Base-by-base conservation (phyloP, 2,329 filamentous ascomycete species). In the Gaeumannomyces sp. region DNA sequence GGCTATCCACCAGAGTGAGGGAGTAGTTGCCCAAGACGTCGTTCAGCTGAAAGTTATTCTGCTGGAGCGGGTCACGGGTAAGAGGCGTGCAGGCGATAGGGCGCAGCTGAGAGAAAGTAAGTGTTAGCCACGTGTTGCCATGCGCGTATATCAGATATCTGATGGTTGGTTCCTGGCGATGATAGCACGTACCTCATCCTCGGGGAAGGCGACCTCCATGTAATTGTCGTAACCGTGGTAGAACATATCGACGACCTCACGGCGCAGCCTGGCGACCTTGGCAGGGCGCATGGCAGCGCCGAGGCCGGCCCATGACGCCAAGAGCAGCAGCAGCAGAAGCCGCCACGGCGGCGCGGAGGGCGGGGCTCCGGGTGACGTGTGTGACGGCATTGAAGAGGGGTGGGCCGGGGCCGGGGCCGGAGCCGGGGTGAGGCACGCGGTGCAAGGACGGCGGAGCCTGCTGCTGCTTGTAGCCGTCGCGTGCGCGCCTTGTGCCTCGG, bases 11-110 rank as follows among this genome's bases (percentile, higher is more conserved):
- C 61, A 98, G 82, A 1, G 95, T 98, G 68, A 99, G 81, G 64
- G 93, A 97, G 78, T 98, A 99, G 78, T 99, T 98, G 5, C 95
- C 95, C 59, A 99, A 84, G 19, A 96, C 93, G 76, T 99, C 95
- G 78, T 98, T 98, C 67, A 97, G 82, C 71, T 92, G 93, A 70
- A 95, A 86, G 72, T 96, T 90, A 65, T 84, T 84, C 1, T 91
- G 89, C 73, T 97, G 91, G 61, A 87, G 80, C 71, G 85, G 85
- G 78, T 97, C 93, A 76, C 95, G 89, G 57, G 91, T 92, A 71
- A 98, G 81, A 7, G 95, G 92, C 22, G 81, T 81, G 77, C 95
- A 99, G 31, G 92, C 88, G 27, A 99, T 80, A 11, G 95, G 95
- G 60, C 92, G 90, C 65, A 99, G 81, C 85, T 94, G 70, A 65